phyloP scores from a whole-genome alignment of 768 basidiomycete genomes.

The Macrolepiota dolichaula region DNA sequence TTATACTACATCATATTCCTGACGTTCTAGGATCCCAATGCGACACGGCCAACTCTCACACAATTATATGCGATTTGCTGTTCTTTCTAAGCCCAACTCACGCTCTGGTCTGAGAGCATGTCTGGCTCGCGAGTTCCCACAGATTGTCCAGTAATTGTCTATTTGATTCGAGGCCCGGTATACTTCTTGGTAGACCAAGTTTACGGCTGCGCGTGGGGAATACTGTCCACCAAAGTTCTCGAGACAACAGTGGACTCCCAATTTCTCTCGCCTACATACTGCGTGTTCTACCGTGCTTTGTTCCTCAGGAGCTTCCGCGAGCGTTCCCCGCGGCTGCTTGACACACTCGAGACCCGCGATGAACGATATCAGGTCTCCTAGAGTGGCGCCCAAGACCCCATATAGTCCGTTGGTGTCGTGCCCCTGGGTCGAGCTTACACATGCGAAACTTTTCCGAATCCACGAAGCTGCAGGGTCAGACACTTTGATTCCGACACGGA shows the following conservation, averaged over 20 bases:
- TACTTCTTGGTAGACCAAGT: background rate
- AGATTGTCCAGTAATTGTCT: background rate
- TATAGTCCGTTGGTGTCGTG: too few relatives aligned
- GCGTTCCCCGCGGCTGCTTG: constrained; percentile 21
- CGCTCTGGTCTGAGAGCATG: too few relatives aligned
- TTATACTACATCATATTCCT: too few relatives aligned
- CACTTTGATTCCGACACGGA: too few relatives aligned
- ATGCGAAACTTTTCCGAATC: constrained; percentile 51
- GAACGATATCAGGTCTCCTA: background rate
- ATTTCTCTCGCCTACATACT: background rate
- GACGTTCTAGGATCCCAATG: too few relatives aligned
- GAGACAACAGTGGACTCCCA: constrained; percentile 29
- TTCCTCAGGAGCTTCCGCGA: constrained; percentile 23
- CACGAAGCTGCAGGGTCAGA: constrained; percentile 49
- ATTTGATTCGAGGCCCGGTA: background rate
- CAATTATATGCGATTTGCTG: too few relatives aligned
- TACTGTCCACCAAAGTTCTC: constrained; percentile 23
- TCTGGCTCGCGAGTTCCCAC: background rate
- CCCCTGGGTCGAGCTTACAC: constrained; percentile 37
- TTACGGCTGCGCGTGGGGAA: background rate
- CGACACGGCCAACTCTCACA: too few relatives aligned
- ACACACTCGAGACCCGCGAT: constrained; percentile 4
- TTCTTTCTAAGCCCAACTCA: too few relatives aligned
- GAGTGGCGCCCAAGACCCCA: background rate
- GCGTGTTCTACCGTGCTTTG: background rate